These are phyloP conservation scores for Penicillium capsulatum DNA, from an alignment of 2,329 filamentous ascomycete genomes.

Conservation along the genomic window DNA sequence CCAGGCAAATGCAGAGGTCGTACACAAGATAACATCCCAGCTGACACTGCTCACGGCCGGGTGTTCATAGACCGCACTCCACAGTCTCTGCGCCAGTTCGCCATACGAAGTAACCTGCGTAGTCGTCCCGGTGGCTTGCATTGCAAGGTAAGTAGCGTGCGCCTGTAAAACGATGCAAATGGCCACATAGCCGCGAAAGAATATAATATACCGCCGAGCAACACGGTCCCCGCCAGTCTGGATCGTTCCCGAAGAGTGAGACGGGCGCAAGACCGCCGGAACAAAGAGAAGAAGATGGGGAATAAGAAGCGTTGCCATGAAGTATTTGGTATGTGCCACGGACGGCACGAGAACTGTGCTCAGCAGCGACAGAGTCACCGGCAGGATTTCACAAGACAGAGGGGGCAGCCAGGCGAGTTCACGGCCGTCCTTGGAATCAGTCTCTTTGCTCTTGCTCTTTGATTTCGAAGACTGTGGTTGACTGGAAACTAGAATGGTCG, in stretches of 20 bases:
- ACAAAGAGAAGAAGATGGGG: conserved; percentile 25
- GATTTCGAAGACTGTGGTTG: background rate
- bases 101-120: background rate
- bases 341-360: conserved; percentile 17
- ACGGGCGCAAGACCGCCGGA: conserved; percentile 11
- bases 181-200: conserved; percentile 32
- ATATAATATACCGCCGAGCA: conserved; percentile 7
- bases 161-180: conserved; percentile 24
- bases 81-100: conserved; percentile 36
- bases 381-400: conserved; percentile 7
- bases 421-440: background rate
- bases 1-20: conserved; percentile 16
- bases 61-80: conserved; percentile 53
- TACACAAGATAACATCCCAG: conserved; percentile 57
- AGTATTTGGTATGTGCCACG: conserved; percentile 17
- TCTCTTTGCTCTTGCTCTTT: too few species aligned
- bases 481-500: conserved; percentile 18
- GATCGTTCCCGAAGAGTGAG: background rate
- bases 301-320: conserved; percentile 22
- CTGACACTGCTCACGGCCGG: conserved; percentile 55
- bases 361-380: conserved; percentile 17
- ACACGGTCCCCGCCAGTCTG: conserved; percentile 2
- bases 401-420: conserved; percentile 9
- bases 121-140: conserved; percentile 13
- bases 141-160: conserved; percentile 13